Conservation (phyloP, 768 basidiomycete species). For the Dacryopinax spathularia region DNA sequence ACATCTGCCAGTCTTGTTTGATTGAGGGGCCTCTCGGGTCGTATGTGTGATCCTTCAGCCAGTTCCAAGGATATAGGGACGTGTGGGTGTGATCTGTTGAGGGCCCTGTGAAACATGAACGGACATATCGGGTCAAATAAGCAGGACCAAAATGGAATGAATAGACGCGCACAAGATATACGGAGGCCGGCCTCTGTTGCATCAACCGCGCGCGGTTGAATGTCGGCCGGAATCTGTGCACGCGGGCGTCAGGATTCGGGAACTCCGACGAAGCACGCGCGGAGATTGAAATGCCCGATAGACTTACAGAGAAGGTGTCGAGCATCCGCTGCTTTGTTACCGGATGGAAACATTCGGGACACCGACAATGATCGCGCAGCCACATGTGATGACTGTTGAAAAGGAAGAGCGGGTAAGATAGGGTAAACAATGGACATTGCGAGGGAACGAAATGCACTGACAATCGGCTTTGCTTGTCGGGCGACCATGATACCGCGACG, state of each 20-base stretch:
- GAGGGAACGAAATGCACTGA: constrained; percentile 27
- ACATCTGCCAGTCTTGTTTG: background rate
- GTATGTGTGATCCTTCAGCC: constrained; percentile 66
- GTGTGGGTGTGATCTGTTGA: constrained; percentile 42
- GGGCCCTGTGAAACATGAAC: constrained; percentile 31
- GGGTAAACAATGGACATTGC: background rate
- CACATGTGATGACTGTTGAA: constrained; percentile 78
- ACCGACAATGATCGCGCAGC: constrained; percentile 87
- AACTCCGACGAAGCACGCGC: background rate
- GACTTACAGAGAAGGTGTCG: constrained; percentile 62
- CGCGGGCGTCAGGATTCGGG: background rate
- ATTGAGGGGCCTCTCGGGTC: constrained; percentile 39
- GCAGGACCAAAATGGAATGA: background rate
- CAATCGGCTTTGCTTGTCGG: constrained; percentile 62
- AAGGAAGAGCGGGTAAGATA: background rate
- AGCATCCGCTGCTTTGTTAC: constrained; percentile 81
- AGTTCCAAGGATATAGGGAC: constrained; percentile 80
- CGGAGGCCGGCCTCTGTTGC: constrained; percentile 49
- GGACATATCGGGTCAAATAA: background rate
- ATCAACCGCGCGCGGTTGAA: constrained; percentile 47
- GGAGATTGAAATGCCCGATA: background rate
- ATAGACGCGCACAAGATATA: constrained; percentile 48
- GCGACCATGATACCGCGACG: constrained; percentile 61
- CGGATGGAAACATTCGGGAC: constrained; percentile 71
- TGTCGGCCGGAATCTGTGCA: constrained; percentile 56